phyloP scores from a whole-genome alignment of 2,329 filamentous ascomycete species.

The Plectosphaerella plurivora region DNA sequence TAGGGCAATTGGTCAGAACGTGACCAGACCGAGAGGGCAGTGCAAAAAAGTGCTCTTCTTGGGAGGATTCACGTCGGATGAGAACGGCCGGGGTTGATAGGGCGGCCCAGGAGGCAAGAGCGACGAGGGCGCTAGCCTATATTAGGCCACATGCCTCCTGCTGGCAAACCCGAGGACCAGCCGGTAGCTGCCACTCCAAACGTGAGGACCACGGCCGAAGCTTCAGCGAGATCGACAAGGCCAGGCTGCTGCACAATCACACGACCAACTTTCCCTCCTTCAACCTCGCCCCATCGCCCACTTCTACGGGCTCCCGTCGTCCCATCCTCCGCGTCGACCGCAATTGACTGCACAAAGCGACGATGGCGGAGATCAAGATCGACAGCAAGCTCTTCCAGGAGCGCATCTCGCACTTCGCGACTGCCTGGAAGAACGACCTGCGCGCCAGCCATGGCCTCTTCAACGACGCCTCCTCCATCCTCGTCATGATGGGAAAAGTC shows the following conservation, averaged over 20 bases:
- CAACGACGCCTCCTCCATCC: slow-evolving; percentile 78
- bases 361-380: slow-evolving; percentile 84
- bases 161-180: too few relatives aligned
- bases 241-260: not conserved
- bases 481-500: slow-evolving; percentile 92
- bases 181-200: too few relatives aligned
- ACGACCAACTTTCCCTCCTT: not conserved
- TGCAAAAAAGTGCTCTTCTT: too few relatives aligned
- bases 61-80: too few relatives aligned
- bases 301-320: slow-evolving; percentile 3
- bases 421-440: slow-evolving; percentile 95
- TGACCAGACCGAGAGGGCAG: too few relatives aligned
- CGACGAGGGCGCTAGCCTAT: too few relatives aligned
- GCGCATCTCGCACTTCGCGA: slow-evolving; percentile 80
- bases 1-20: too few relatives aligned
- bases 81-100: too few relatives aligned
- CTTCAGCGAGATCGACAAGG: too few relatives aligned
- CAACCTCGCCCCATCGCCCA: slow-evolving; percentile 7
- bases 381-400: slow-evolving; percentile 92
- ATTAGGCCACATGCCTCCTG: too few relatives aligned
- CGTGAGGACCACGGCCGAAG: too few relatives aligned
- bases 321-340: slow-evolving; percentile 14
- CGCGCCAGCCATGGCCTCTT: slow-evolving; percentile 81
- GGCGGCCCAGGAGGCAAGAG: too few relatives aligned
- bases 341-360: slow-evolving; percentile 23